phyloP scores from a whole-genome alignment of 202 grass and related monocot genomes.

The Setaria viridis region DNA sequence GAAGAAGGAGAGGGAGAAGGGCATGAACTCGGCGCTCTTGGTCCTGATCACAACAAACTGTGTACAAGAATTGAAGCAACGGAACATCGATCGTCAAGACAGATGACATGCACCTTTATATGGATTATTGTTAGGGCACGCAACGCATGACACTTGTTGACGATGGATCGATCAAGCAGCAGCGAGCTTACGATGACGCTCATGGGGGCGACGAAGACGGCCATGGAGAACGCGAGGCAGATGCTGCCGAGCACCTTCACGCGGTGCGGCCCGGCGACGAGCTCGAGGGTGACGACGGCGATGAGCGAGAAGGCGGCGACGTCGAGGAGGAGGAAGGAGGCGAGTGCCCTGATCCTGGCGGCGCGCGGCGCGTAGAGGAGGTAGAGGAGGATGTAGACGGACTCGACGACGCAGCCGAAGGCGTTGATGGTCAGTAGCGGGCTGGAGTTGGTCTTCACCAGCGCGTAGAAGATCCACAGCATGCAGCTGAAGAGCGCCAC shows the following conservation, averaged over 20 bases:
- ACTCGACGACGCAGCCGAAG: conserved; percentile 74
- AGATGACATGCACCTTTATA: too few relatives aligned
- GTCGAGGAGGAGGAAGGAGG: conserved; percentile 68
- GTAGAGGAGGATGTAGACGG: conserved; percentile 70
- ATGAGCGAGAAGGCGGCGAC: conserved; percentile 67
- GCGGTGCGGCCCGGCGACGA: conserved; percentile 54
- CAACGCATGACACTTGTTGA: too few relatives aligned
- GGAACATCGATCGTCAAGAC: too few relatives aligned
- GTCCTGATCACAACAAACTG: conserved; percentile 87
- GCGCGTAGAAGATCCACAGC: conserved; percentile 89
- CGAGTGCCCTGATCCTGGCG: conserved; percentile 53
- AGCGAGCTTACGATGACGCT: conserved; percentile 75
- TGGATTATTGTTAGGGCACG: not conserved
- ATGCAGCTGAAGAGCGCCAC: conserved; percentile 85
- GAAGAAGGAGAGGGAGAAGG: conserved; percentile 83
- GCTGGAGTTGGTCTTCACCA: conserved; percentile 71
- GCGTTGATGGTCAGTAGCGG: conserved; percentile 90
- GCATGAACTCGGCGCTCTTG: conserved; percentile 96
- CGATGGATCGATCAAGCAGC: too few relatives aligned
- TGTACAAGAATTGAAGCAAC: not conserved
- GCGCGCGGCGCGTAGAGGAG: conserved; percentile 64
- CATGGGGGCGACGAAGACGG: conserved; percentile 90
- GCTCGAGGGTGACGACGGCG: conserved; percentile 56
- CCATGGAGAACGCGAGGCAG: conserved; percentile 85
- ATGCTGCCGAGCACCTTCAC: conserved; percentile 74